Evolutionary conservation across 2,329 filamentous ascomycete species (phyloP).

Genomic region (Lasiodiplodia sp.): DNA sequence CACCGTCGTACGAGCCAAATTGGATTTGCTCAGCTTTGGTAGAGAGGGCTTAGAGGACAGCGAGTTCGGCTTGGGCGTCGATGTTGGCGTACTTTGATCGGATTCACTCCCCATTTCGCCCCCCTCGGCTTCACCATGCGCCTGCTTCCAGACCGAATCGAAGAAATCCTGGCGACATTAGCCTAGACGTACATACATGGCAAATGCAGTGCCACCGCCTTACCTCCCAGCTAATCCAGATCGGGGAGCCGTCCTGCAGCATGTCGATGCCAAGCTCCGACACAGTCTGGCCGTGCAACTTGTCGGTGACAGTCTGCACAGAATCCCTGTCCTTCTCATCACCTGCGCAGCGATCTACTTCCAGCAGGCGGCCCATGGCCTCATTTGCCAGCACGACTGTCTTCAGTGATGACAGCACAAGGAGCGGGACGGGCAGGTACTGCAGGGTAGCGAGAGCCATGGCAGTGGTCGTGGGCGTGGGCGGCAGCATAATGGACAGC

Average conservation of each 20-base stretch:
- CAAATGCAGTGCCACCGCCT: conserved; percentile 28
- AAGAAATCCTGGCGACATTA: conserved; percentile 48
- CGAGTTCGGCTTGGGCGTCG: conserved; percentile 29
- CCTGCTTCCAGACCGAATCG: conserved; percentile 52
- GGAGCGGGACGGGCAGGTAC: conserved; percentile 74
- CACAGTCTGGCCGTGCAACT: conserved; percentile 70
- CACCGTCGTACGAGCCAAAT: conserved; percentile 50
- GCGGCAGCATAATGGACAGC: conserved; percentile 41
- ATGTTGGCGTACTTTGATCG: conserved; percentile 28
- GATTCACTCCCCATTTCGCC: conserved; percentile 5
- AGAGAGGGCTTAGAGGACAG: conserved; percentile 31
- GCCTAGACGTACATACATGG: neutral
- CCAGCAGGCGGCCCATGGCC: conserved; percentile 74
- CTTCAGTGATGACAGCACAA: conserved; percentile 73
- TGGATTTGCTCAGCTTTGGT: conserved; percentile 43
- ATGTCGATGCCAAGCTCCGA: conserved; percentile 77
- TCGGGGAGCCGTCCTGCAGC: conserved; percentile 68
- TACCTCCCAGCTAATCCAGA: conserved; percentile 60
- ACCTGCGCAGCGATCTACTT: conserved; percentile 56
- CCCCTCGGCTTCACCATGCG: conserved; percentile 29
- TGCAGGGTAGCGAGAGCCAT: conserved; percentile 64
- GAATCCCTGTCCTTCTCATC: conserved; percentile 50
- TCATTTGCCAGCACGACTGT: conserved; percentile 78
- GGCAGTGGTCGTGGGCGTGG: conserved; percentile 40
- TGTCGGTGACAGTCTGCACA: conserved; percentile 60